These are phyloP conservation scores for Solanum clarkiae DNA, from an alignment of 257 asterid species.

Conservation along the genomic window DNA sequence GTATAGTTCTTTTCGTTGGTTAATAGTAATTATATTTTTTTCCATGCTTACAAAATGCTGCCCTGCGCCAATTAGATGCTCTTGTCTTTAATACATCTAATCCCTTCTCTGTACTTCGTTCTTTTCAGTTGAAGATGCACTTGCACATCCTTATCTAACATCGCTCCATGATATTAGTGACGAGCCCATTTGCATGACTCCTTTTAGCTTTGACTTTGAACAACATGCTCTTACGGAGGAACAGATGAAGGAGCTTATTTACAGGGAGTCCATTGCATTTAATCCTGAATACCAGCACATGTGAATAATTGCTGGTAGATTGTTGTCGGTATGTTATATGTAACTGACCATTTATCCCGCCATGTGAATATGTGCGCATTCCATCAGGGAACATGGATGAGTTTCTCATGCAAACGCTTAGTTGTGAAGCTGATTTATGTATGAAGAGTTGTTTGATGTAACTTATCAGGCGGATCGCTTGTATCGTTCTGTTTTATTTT, in stretches of 20 bases:
- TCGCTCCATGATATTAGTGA: conserved; percentile 96
- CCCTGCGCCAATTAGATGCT: neutral
- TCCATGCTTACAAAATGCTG: neutral
- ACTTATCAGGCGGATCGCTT: neutral
- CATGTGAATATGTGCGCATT: conserved; percentile 9
- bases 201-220: conserved; percentile 91
- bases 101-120: neutral
- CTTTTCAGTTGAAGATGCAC: conserved; percentile 73
- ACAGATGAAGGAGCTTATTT: conserved; percentile 96
- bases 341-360: neutral
- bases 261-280: conserved; percentile 80
- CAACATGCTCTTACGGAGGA: conserved; percentile 89
- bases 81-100: neutral
- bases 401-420: neutral
- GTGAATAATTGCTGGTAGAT: conserved; percentile 18
- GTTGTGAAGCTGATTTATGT: neutral
- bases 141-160: conserved; percentile 84
- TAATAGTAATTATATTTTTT: neutral
- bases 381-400: neutral
- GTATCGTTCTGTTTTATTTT: neutral
- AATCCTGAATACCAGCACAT: conserved; percentile 76
- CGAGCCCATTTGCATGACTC: conserved; percentile 70
- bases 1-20: neutral
- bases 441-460: conserved; percentile 3
- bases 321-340: neutral